A percentile compares a stretch with the other conserved stretches of the same genome.
Conservation (phyloP, 1,139 yeast species). For the Debaryomyces coudertii region DNA sequence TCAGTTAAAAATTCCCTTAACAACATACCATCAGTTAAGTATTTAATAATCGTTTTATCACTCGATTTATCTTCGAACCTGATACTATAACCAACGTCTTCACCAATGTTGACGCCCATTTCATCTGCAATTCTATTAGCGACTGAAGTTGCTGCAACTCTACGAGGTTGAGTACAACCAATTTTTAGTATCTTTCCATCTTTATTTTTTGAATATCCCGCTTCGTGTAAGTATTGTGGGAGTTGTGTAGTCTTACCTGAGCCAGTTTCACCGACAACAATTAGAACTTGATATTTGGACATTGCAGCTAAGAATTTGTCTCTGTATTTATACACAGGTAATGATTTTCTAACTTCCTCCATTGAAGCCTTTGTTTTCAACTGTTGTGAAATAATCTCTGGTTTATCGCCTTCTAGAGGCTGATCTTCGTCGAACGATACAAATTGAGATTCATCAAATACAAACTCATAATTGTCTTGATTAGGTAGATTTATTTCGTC, state of each 20-base stretch:
- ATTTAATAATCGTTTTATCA: constrained; percentile 61
- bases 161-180: constrained; percentile 94
- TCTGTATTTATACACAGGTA: constrained; percentile 78
- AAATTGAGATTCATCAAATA: constrained; percentile 77
- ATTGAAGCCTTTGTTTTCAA: constrained; percentile 36
- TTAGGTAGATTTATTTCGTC: constrained; percentile 53
- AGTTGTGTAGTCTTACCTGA: constrained; percentile 50
- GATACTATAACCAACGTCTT: constrained; percentile 71
- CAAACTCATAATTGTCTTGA: constrained; percentile 69
- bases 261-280: constrained; percentile 82
- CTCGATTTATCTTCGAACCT: constrained; percentile 80
- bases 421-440: constrained; percentile 62
- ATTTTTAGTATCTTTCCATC: constrained; percentile 44
- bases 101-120: constrained; percentile 55
- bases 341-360: constrained; percentile 56
- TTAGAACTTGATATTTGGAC: constrained; percentile 67
- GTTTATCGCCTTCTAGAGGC: constrained; percentile 25
- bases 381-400: constrained; percentile 18
- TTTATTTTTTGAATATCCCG: constrained; percentile 46
- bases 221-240: constrained; percentile 43
- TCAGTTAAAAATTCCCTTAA: constrained; percentile 81
- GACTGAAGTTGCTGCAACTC: constrained; percentile 95
- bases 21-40: constrained; percentile 92
- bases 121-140: constrained; percentile 54
- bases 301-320: constrained; percentile 66